Evolutionary conservation across 179 eudicot species (phyloP).

Genomic region (Spinacia oleracea): DNA sequence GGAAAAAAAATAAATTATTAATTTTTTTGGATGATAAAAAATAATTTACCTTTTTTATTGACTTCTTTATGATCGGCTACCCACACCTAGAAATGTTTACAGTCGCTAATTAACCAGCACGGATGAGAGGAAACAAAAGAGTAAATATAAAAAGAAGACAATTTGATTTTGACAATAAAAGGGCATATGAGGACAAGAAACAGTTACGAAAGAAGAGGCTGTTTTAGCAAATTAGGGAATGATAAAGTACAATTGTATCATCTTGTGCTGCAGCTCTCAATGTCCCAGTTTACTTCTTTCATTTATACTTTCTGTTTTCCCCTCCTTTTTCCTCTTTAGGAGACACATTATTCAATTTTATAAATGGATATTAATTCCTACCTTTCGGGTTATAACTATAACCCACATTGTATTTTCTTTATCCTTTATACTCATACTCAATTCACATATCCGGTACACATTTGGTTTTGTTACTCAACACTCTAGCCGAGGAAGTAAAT

Average conservation of each 20-base stretch:
- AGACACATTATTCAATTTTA: not conserved
- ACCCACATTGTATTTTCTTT: not conserved
- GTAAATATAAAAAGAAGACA: not conserved
- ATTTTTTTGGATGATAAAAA: too few relatives aligned
- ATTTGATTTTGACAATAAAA: not conserved
- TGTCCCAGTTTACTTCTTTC: slow-evolving; percentile 7
- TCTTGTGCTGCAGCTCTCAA: slow-evolving; percentile 11
- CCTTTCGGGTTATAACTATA: not conserved
- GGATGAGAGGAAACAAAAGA: not conserved
- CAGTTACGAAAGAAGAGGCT: slow-evolving; percentile 17
- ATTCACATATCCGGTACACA: not conserved
- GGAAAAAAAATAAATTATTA: too few relatives aligned
- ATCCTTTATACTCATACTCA: too few relatives aligned
- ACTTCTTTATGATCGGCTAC: too few relatives aligned
- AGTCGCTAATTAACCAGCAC: not conserved
- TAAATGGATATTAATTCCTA: not conserved
- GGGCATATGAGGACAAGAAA: slow-evolving; percentile 8
- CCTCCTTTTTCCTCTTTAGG: not conserved
- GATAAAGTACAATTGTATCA: slow-evolving; percentile 14
- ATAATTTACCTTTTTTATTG: too few relatives aligned
- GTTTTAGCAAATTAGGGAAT: slow-evolving; percentile 24
- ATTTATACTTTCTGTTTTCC: not conserved
- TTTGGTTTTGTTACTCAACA: not conserved
- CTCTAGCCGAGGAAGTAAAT: too few relatives aligned
- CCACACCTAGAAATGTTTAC: too few relatives aligned